Percentiles rank a stretch among this genome's conserved stretches.
These are phyloP conservation scores for Ophiostoma piceae DNA, from an alignment of 2,329 filamentous ascomycete species.

Conservation along the genomic window DNA sequence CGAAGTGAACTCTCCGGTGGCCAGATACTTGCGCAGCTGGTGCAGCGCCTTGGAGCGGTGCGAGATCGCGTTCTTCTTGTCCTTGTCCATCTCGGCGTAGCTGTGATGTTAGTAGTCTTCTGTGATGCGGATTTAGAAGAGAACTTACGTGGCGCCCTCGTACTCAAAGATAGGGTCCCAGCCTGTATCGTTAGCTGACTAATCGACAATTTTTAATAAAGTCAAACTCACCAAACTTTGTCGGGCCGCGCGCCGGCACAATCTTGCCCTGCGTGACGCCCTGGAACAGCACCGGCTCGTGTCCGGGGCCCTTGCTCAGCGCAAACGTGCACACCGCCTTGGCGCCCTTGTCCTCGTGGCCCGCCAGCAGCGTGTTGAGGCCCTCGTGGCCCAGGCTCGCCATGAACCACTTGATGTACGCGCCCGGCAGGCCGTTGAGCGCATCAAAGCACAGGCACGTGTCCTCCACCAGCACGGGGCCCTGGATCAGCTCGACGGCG, in stretches of 20 bases:
- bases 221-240: slow-evolving; percentile 68
- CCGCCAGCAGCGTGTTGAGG: slow-evolving; percentile 82
- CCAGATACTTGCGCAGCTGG: slow-evolving; percentile 80
- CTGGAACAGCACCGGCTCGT: slow-evolving; percentile 83
- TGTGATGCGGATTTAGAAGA: neutral
- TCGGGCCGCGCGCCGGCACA: slow-evolving; percentile 73
- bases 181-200: slow-evolving; percentile 47
- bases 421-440: slow-evolving; percentile 82
- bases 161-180: slow-evolving; percentile 98
- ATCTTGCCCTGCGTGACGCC: slow-evolving; percentile 81
- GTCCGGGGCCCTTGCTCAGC: slow-evolving; percentile 78
- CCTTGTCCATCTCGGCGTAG: slow-evolving; percentile 90
- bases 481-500: slow-evolving; percentile 75
- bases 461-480: slow-evolving; percentile 91
- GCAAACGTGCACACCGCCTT: slow-evolving; percentile 95
- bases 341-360: slow-evolving; percentile 84
- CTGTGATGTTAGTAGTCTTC: slow-evolving; percentile 36
- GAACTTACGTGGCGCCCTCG: slow-evolving; percentile 67
- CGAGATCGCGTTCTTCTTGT: slow-evolving; percentile 83
- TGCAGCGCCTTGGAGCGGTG: slow-evolving; percentile 82
- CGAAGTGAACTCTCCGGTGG: slow-evolving; percentile 35
- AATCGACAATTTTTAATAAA: neutral
- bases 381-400: slow-evolving; percentile 73
- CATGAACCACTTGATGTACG: slow-evolving; percentile 98
- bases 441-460: slow-evolving; percentile 92